Conservation (phyloP, 148 eudicot species). For the Polygonum aviculare region DNA sequence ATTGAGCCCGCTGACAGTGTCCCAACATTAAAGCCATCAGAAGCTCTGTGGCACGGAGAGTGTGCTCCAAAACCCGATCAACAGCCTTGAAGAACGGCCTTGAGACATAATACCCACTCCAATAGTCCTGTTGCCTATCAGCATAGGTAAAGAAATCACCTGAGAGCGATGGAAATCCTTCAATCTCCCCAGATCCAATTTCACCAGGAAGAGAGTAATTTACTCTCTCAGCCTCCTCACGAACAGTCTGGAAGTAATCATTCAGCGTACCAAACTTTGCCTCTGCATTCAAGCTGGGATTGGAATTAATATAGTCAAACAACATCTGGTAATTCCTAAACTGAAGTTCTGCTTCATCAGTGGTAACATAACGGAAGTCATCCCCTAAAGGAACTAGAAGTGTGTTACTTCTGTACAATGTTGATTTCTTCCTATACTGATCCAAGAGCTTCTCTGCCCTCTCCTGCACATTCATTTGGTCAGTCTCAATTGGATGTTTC, state of each 20-base stretch:
- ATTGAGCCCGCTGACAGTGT: conserved; percentile 62
- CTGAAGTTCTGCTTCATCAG: conserved; percentile 97
- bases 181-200: conserved; percentile 75
- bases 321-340: conserved; percentile 86
- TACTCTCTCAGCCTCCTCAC: conserved; percentile 86
- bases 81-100: conserved; percentile 97
- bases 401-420: conserved; percentile 88
- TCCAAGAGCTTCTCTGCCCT: conserved; percentile 73
- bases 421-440: conserved; percentile 92
- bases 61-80: conserved; percentile 91
- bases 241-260: conserved; percentile 78
- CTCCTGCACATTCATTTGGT: conserved; percentile 71
- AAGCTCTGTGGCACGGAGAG: conserved; percentile 83
- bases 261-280: conserved; percentile 93
- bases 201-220: conserved; percentile 80
- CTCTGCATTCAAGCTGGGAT: conserved; percentile 85
- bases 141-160: conserved; percentile 98
- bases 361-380: conserved; percentile 89
- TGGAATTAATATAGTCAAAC: conserved; percentile 83
- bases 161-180: conserved; percentile 86
- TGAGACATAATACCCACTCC: conserved; percentile 99
- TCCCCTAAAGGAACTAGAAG: conserved; percentile 93
- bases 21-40: conserved; percentile 83
- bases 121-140: conserved; percentile 85
- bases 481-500: conserved; percentile 77